Conservation (phyloP, 192 early-diverging fungal genomes). For the Diversispora eburnea region DNA sequence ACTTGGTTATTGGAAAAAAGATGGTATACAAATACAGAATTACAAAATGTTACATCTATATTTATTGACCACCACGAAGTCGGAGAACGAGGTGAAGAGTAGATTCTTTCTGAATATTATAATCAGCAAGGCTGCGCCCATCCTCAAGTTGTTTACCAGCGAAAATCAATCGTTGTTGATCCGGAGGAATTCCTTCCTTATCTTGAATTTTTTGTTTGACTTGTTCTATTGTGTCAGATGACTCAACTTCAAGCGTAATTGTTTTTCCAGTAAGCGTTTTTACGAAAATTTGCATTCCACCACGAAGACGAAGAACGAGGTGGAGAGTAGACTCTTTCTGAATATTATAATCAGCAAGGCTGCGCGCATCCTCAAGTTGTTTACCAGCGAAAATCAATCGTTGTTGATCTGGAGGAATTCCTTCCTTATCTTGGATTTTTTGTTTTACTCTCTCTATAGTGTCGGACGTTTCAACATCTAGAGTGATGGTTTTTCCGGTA, state of each 20-base stretch:
- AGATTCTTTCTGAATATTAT: conserved; percentile 75
- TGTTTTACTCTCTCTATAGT: conserved; percentile 76
- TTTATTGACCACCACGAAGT: no score
- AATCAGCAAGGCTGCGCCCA: conserved; percentile 69
- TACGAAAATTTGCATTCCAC: conserved; percentile 43
- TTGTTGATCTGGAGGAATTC: no score
- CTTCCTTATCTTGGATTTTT: conserved; percentile 62
- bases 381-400: conserved; percentile 72
- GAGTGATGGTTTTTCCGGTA: conserved; percentile 74
- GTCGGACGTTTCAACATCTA: conserved; percentile 73
- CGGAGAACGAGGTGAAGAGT: conserved; percentile 59
- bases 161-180: conserved; percentile 49
- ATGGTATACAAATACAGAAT: no score
- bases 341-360: conserved; percentile 71
- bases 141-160: conserved; percentile 80
- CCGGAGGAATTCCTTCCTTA: no score
- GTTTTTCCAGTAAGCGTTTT: conserved; percentile 78
- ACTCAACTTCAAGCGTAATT: conserved; percentile 73
- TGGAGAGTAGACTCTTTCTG: conserved; percentile 73
- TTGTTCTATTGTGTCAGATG: conserved; percentile 73
- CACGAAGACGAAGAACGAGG: conserved; percentile 23
- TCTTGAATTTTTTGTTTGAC: conserved; percentile 80
- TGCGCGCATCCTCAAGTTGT: conserved; percentile 76
- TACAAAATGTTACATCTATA: no score
- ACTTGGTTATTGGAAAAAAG: no score